These are phyloP conservation scores for Exutisphaerella laricina DNA, from an alignment of 2,329 filamentous ascomycete genomes.

Conservation along the genomic window DNA sequence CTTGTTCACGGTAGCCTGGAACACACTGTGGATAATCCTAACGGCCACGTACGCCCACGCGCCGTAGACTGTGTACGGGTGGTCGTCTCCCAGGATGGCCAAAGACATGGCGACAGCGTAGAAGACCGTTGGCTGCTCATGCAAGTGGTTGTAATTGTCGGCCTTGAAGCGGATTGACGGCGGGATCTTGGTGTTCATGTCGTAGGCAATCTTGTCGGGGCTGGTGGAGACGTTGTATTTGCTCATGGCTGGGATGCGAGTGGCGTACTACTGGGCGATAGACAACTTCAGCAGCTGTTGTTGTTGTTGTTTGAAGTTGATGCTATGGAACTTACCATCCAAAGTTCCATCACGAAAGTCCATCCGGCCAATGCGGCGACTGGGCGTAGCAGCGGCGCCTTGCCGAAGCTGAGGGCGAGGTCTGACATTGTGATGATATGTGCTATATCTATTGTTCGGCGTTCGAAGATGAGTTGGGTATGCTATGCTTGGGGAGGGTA, in stretches of 20 bases:
- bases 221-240: conserved; percentile 5
- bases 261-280: conserved; percentile 12
- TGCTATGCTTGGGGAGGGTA: background rate
- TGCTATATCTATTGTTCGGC: background rate
- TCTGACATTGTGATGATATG: background rate
- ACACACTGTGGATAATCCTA: conserved; percentile 7
- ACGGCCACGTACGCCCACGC: conserved; percentile 11
- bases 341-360: conserved; percentile 40
- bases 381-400: conserved; percentile 17
- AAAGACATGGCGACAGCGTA: conserved; percentile 10
- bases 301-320: conserved; percentile 30
- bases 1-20: conserved; percentile 9
- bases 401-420: conserved; percentile 8
- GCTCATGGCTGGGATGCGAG: conserved; percentile 7
- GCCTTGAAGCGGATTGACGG: conserved; percentile 32
- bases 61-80: conserved; percentile 8
- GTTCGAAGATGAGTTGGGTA: background rate
- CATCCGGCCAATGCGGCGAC: conserved; percentile 35
- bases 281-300: background rate
- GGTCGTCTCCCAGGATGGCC: conserved; percentile 6
- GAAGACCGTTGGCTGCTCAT: conserved; percentile 39
- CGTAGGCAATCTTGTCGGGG: conserved; percentile 31
- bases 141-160: conserved; percentile 43
- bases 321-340: no score
- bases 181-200: conserved; percentile 20